Evolutionary conservation across 2,329 filamentous ascomycete species (phyloP).

Genomic region (Dothistroma septosporum): DNA sequence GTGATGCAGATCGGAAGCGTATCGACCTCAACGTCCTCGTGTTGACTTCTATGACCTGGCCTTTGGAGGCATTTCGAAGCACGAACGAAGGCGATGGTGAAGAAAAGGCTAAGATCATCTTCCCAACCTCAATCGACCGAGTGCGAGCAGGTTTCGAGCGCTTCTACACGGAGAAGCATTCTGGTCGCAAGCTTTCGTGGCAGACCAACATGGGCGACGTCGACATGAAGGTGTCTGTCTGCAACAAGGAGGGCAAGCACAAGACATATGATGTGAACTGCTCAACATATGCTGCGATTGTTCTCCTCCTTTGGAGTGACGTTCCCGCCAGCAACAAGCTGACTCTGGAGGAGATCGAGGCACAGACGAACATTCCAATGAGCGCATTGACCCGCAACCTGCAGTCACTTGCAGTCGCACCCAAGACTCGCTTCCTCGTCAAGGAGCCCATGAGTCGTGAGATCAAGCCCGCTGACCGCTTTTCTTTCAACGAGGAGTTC

Average conservation of each 20-base stretch:
- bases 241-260: conserved; percentile 66
- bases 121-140: conserved; percentile 67
- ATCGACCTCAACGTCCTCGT: conserved; percentile 81
- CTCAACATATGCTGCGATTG: conserved; percentile 86
- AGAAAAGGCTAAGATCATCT: conserved; percentile 58
- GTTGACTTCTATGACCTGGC: conserved; percentile 92
- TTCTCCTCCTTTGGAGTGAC: conserved; percentile 86
- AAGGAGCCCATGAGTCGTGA: conserved; percentile 78
- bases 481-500: conserved; percentile 79
- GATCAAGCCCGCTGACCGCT: conserved; percentile 70
- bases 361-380: conserved; percentile 70
- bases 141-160: conserved; percentile 81
- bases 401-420: conserved; percentile 74
- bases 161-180: conserved; percentile 84
- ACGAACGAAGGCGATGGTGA: conserved; percentile 51
- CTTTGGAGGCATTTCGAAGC: conserved; percentile 75
- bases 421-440: conserved; percentile 74
- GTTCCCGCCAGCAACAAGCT: conserved; percentile 50
- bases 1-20: conserved; percentile 55
- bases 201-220: conserved; percentile 71
- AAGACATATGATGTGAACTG: conserved; percentile 86
- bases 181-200: conserved; percentile 86
- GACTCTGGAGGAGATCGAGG: conserved; percentile 74
- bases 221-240: conserved; percentile 77
- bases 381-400: conserved; percentile 72